These are phyloP conservation scores for Pichia phayaonensis DNA, from an alignment of 805 yeast genomes.

Conservation along the genomic window DNA sequence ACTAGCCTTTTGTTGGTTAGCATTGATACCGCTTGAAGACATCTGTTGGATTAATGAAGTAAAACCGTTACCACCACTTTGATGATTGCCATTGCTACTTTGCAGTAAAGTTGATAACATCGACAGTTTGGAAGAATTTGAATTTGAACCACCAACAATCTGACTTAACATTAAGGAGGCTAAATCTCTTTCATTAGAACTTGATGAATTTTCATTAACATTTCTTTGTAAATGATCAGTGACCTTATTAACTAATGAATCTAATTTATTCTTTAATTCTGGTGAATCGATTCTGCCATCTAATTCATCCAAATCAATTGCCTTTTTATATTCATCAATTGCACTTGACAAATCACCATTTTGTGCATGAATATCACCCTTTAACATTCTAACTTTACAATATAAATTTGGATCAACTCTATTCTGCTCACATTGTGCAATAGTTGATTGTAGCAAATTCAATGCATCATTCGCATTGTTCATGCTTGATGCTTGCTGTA, in stretches of 20 bases:
- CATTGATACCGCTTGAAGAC: slow-evolving; percentile 20
- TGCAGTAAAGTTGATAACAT: slow-evolving; percentile 21
- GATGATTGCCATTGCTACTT: slow-evolving; percentile 8
- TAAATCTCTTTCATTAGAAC: slow-evolving; percentile 24
- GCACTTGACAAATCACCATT: slow-evolving; percentile 22
- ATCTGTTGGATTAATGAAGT: slow-evolving; percentile 21
- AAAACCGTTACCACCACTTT: slow-evolving; percentile 17
- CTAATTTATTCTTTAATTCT: slow-evolving; percentile 24
- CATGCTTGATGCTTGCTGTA: slow-evolving; percentile 15
- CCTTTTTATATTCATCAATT: slow-evolving; percentile 22
- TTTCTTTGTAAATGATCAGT: slow-evolving; percentile 17
- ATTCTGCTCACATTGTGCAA: slow-evolving; percentile 12
- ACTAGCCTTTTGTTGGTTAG: slow-evolving; percentile 15
- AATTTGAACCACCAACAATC: slow-evolving; percentile 19
- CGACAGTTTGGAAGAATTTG: slow-evolving; percentile 22
- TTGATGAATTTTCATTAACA: slow-evolving; percentile 17
- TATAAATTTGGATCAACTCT: slow-evolving; percentile 22
- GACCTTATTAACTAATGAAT: slow-evolving; percentile 17
- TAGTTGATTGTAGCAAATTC: not conserved
- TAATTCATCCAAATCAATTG: slow-evolving; percentile 26
- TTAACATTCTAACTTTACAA: slow-evolving; percentile 26
- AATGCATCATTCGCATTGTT: slow-evolving; percentile 9
- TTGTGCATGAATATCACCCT: slow-evolving; percentile 22
- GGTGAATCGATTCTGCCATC: slow-evolving; percentile 28
- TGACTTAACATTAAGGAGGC: slow-evolving; percentile 23